phyloP scores from a whole-genome alignment of 768 basidiomycete species.

The Tricholoma hemisulphureum region DNA sequence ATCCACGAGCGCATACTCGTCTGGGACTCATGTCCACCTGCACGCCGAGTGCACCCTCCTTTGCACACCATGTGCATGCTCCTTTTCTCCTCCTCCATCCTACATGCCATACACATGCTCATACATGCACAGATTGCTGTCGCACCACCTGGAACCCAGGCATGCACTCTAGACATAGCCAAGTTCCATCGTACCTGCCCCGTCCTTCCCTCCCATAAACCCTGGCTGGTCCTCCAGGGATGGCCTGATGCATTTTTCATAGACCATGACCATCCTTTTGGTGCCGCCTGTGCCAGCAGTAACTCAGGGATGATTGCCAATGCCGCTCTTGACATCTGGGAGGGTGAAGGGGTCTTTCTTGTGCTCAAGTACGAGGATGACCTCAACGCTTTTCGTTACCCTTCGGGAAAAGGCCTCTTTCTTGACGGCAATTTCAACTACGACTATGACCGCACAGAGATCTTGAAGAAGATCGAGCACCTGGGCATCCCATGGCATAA shows the following conservation, averaged over 20 bases:
- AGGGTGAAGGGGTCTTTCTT: conserved; percentile 14
- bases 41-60: too few relatives aligned
- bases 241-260: conserved; percentile 31
- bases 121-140: conserved; percentile 25
- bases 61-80: too few relatives aligned
- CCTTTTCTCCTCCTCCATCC: too few relatives aligned
- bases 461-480: conserved; percentile 10
- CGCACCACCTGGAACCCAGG: conserved; percentile 31
- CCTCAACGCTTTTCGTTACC: conserved; percentile 20
- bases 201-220: conserved; percentile 30
- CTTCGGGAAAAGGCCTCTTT: conserved; percentile 8
- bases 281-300: conserved; percentile 27
- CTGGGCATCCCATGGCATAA: conserved; percentile 30
- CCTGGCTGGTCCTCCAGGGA: conserved; percentile 30
- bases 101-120: too few relatives aligned
- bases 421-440: conserved; percentile 14
- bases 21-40: too few relatives aligned
- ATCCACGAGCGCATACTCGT: too few relatives aligned
- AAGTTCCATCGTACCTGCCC: conserved; percentile 37
- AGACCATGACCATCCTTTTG: conserved; percentile 32
- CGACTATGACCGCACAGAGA: conserved; percentile 16
- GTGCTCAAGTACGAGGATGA: conserved; percentile 26
- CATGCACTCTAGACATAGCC: conserved; percentile 30
- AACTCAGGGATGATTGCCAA: conserved; percentile 31
- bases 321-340: conserved; percentile 29